Evolutionary conservation across 768 basidiomycete genomes (phyloP), one percentile per base, ranked within the genome.

Genomic region (Amanita thiersii): DNA sequence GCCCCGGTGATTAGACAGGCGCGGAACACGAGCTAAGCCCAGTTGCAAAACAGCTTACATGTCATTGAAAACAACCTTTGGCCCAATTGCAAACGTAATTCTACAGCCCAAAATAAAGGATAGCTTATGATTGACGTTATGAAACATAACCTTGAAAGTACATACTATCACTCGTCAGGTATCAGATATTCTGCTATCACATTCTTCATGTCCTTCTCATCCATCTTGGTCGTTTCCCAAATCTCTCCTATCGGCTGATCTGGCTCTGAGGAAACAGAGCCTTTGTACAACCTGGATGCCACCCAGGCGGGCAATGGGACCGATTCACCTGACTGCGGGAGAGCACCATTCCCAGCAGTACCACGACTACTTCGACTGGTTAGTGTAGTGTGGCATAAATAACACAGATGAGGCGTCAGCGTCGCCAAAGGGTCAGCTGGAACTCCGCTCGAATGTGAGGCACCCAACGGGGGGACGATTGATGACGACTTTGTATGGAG

Each of bases 301-400:
- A 55, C 59, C 69, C 69, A 70, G 20, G 58, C 18, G 1, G 69
- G 69, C 25, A 70, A 45, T 9, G 57, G 52, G 19, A 56, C 47
- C 28, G 46, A 44, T 28, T 46, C 24, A 26, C 49, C 38, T 5
- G 34, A 33, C 35, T 15, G 41, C n/a, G 34, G 24, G 18, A 54
- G 59, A 5, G 26, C 7, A 10, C 21, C 8, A 20, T 14, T 15
- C 2, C 10, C 10, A n/a, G 42, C 12, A 17, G 56, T 52, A 0
- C 62, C 58, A 8, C 73, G 66, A 43, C 63, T 69, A 45, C 72
- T 70, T 49, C 64, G 64, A 53, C 79, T 77, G 0, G 73, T 78
- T 4, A 79, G 54, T 5, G 66, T 74, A 2, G 76, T 74, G 45
- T 71, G 69, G 51, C 78, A 81, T 12, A 69, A 60, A 50, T 81